Conservation (phyloP, 179 eudicot genomes). For the Beta lomatogona region DNA sequence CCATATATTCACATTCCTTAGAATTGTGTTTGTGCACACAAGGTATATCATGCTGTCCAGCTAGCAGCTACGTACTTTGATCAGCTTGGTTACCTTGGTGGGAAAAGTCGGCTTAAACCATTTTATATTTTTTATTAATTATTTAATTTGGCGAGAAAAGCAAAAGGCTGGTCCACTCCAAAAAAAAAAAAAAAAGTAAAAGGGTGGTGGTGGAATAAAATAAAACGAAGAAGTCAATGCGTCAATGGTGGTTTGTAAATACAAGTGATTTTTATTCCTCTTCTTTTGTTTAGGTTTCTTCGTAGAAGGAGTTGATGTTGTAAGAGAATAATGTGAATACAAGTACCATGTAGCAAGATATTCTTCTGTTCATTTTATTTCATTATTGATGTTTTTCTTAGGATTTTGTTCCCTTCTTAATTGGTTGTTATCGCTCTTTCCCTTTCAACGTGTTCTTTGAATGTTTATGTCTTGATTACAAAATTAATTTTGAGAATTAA, state of each 20-base stretch:
- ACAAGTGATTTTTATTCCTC: not conserved
- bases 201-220: not conserved
- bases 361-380: too few species aligned
- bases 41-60: not conserved
- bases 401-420: too few species aligned
- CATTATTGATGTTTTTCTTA: too few species aligned
- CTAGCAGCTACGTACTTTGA: not conserved
- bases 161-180: too few species aligned
- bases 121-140: not conserved
- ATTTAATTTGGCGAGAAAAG: too few species aligned
- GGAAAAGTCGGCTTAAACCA: not conserved
- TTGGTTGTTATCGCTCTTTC: too few species aligned
- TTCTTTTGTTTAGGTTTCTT: not conserved
- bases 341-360: too few species aligned
- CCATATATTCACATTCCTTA: not conserved
- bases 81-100: not conserved
- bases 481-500: too few species aligned
- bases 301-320: not conserved
- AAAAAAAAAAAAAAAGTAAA: not conserved
- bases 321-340: too few species aligned
- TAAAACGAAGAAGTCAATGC: not conserved
- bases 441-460: too few species aligned
- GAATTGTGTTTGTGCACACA: not conserved
- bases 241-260: constrained; percentile 1
- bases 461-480: too few species aligned